These are phyloP conservation scores for Backusella macrospora DNA, from an alignment of 192 early-diverging fungal genomes.

Conservation along the genomic window DNA sequence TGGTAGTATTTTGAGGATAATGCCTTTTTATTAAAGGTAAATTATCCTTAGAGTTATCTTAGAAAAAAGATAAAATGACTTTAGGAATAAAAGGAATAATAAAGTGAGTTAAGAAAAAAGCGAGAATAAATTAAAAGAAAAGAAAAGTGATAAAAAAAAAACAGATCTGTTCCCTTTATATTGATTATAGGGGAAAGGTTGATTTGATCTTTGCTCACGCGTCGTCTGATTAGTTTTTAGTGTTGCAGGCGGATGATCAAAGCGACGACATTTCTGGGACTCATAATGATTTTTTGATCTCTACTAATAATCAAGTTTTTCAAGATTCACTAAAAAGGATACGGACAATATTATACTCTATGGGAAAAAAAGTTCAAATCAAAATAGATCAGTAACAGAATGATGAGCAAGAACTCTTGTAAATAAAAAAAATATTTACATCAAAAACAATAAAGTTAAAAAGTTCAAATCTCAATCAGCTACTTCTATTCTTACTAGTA, in stretches of 20 bases:
- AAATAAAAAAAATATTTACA: not conserved
- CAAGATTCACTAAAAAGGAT: conserved; percentile 8
- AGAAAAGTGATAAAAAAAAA: conserved; percentile 15
- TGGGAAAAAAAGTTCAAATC: conserved; percentile 1
- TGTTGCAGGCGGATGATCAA: conserved; percentile 15
- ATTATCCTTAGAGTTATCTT: conserved; percentile 5
- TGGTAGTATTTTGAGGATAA: not conserved
- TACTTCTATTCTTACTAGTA: not conserved
- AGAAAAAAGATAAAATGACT: not conserved
- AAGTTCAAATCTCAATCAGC: not conserved
- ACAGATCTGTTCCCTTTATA: conserved; percentile 12
- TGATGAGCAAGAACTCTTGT: conserved; percentile 4
- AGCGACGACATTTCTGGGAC: conserved; percentile 7
- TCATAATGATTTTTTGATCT: conserved; percentile 5
- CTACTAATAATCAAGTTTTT: conserved; percentile 6
- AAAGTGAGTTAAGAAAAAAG: conserved; percentile 4
- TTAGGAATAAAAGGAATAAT: not conserved
- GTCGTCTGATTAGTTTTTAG: conserved; percentile 16
- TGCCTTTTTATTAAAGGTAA: conserved; percentile 13
- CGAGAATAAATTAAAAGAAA: conserved; percentile 9
- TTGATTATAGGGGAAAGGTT: not conserved
- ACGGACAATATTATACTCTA: not conserved
- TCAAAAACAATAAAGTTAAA: conserved; percentile 1
- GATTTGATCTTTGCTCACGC: conserved; percentile 16
- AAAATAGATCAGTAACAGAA: conserved; percentile 2